These are phyloP conservation scores for Phytophthora hybrid DNA, from an alignment of 352 stramenopile genomes.

Conservation along the genomic window DNA sequence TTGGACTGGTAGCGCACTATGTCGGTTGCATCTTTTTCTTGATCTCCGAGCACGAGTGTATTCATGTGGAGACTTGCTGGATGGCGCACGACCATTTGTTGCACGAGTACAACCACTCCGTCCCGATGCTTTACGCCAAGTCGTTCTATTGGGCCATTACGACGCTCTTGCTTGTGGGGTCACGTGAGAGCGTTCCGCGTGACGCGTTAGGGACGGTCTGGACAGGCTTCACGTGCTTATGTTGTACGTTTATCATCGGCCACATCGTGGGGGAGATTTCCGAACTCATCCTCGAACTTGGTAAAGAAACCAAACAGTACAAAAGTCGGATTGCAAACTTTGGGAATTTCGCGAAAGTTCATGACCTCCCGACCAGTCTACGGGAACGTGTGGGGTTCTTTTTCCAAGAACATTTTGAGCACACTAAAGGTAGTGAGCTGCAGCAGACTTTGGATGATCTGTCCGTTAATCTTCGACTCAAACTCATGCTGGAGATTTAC, in stretches of 20 bases:
- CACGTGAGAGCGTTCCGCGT: constrained; percentile 67
- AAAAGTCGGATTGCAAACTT: constrained; percentile 68
- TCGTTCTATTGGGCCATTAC: constrained; percentile 81
- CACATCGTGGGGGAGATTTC: constrained; percentile 82
- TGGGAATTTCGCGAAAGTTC: constrained; percentile 68
- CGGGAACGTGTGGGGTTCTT: constrained; percentile 67
- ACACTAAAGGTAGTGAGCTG: constrained; percentile 69
- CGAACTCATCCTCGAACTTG: constrained; percentile 76
- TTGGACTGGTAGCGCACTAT: constrained; percentile 71
- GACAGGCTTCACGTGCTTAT: constrained; percentile 64
- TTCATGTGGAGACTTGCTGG: constrained; percentile 61
- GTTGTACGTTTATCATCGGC: constrained; percentile 77
- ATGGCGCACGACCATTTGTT: constrained; percentile 73
- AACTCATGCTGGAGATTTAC: constrained; percentile 79
- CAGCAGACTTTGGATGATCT: constrained; percentile 66
- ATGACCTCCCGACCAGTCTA: constrained; percentile 56
- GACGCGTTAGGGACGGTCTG: constrained; percentile 63
- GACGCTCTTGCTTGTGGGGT: constrained; percentile 72
- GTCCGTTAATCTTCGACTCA: constrained; percentile 63
- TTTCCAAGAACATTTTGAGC: constrained; percentile 70
- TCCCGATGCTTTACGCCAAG: constrained; percentile 63
- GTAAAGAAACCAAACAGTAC: constrained; percentile 71
- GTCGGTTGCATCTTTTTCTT: constrained; percentile 75
- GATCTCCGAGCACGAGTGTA: constrained; percentile 63
- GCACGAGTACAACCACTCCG: constrained; percentile 59